Conservation (phyloP, 1,284 basidiomycete species). For the Ceratobasidium sp. region DNA sequence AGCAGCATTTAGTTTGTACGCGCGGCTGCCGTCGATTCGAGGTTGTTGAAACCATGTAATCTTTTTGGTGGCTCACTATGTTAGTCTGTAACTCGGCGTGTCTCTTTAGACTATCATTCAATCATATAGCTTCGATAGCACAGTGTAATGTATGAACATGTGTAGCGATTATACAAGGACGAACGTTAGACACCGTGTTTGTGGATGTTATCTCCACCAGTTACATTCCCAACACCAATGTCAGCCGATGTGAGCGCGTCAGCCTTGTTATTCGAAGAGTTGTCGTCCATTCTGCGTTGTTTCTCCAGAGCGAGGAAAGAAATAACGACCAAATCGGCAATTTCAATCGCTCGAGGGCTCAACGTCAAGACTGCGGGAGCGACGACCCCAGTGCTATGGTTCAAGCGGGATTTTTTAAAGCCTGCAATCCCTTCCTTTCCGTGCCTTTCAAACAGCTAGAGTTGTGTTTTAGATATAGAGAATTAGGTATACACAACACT, state of each 20-base stretch:
- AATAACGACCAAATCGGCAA: constrained; percentile 41
- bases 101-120: too few species aligned
- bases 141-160: too few species aligned
- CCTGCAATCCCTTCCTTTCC: constrained; percentile 11
- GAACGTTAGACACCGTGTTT: constrained; percentile 9
- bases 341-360: constrained; percentile 38
- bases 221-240: constrained; percentile 28
- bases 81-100: too few species aligned
- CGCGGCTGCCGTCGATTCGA: too few species aligned
- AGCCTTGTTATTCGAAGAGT: constrained; percentile 32
- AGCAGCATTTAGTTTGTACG: too few species aligned
- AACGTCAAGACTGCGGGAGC: constrained; percentile 21
- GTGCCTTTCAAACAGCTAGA: background rate
- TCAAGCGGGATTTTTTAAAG: constrained; percentile 33
- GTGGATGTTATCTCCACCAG: constrained; percentile 16
- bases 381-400: background rate
- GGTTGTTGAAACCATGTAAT: too few species aligned
- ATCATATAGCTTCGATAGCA: too few species aligned
- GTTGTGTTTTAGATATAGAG: background rate
- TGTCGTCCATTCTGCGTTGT: constrained; percentile 38
- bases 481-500: background rate
- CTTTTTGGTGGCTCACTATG: too few species aligned
- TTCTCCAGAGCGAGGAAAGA: constrained; percentile 41
- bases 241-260: constrained; percentile 16
- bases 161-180: too few species aligned